Percentiles rank a stretch among this genome's conserved stretches.
Evolutionary conservation across 2,329 filamentous ascomycete species (phyloP).

Genomic region (Talaromyces sp.): DNA sequence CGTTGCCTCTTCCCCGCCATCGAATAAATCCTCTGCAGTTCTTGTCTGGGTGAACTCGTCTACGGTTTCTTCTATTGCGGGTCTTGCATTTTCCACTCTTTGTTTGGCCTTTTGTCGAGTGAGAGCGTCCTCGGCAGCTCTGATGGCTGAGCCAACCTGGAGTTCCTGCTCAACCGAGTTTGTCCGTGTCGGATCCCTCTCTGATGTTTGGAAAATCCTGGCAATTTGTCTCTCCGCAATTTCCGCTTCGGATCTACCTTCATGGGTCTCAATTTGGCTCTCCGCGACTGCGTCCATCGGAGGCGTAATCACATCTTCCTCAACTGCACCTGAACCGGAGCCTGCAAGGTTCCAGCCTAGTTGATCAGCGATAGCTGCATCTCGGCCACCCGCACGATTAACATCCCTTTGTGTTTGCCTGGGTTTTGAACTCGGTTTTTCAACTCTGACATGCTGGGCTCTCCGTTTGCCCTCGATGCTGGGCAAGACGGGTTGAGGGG

Average conservation of each 20-base stretch:
- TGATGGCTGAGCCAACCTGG: background rate
- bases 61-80: background rate
- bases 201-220: background rate
- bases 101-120: background rate
- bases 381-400: background rate
- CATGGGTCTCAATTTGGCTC: no score
- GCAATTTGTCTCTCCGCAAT: background rate
- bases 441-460: background rate
- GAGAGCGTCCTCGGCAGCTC: background rate
- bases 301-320: background rate
- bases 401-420: background rate
- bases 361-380: background rate
- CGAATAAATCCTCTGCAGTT: background rate
- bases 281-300: no score
- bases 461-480: background rate
- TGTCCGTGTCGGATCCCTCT: background rate
- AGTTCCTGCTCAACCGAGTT: background rate
- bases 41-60: background rate
- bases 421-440: background rate
- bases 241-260: background rate
- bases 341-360: background rate
- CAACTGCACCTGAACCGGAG: background rate
- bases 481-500: background rate
- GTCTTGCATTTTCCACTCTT: background rate
- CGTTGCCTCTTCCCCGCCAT: background rate